Evolutionary conservation across 148 eudicot species (phyloP), one percentile per base, ranked within the genome.

Genomic region (Rhododendron vialii): DNA sequence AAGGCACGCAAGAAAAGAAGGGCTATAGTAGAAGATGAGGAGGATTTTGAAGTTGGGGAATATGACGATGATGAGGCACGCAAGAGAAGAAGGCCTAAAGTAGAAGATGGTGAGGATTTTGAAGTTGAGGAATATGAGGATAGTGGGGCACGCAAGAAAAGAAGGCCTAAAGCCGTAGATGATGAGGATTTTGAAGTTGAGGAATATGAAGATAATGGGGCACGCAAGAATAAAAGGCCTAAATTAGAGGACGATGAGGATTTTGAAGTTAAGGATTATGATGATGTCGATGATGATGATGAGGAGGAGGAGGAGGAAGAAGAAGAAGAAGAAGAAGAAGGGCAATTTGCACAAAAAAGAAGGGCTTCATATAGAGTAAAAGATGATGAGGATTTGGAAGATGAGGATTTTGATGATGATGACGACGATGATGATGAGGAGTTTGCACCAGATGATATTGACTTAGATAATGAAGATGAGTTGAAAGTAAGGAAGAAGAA

Each of bases 341-440:
- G 33, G 35, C 36, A 11, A 28, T 28, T 69, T 69, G 17, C 36
- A 30, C 36, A 69, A 30, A 69, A 28, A 69, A 69, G 75, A 69
- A 69, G 18, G 75, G 75, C 14, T 26, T 69, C 75, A 28, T 69
- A 69, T 30, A 69, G 75, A 69, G 36, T 69, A 28, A 14, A 90
- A 30, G 88, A 91, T 80, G 88, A 90, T 7, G 91, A 87, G 38
- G 78, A 88, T 55, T 77, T 82, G 13, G 82, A 59, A 14, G 79
- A 67, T 50, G 83, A 87, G 65, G 89, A 89, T 77, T 38, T 69
- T 2, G 88, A 87, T 22, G 86, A 85, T 12, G 92, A 89, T 28
- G 84, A 86, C 12, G 82, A 55, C 13, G 93, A 90, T 11, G 93
- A 90, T 26, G 98, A 94, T 79, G 92, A 91, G 48, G 98, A 94